Evolutionary conservation across 2,329 filamentous ascomycete genomes (phyloP), one percentile per base, ranked within the genome.

Genomic region (Shiraia bambusicola): DNA sequence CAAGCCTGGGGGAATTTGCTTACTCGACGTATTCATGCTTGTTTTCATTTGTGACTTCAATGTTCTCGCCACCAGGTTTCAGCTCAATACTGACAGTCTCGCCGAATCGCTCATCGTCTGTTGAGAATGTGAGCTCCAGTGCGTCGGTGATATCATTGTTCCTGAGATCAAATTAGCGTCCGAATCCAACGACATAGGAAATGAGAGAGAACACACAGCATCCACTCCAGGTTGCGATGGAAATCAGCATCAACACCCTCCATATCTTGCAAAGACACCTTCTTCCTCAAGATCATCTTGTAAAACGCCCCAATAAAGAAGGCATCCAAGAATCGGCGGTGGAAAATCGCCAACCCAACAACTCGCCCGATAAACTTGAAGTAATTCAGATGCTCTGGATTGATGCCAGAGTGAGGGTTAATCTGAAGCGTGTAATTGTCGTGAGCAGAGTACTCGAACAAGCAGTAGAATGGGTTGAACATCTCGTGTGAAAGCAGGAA

Each of bases 371-470:
- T 98, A 67, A 98, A 98, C 72, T 95, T 97, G 83, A 98, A 98
- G 75, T 97, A 98, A 69, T 96, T 97, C 62, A 98, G 77, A 81
- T 98, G 93, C 73, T 98, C 93, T 1, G 93, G 93, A 72, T 98
- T 98, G 73, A 98, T 97, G 52, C 93, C 93, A 14, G 93, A 98
- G 71, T 98, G 93, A 32, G 93, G 93, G 75, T 98, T 98, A 76
- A 98, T 98, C 73, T 98, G 93, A 40, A 98, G 86, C 22, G 93
- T 98, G 75, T 98, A 98, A 75, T 98, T 98, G 82, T 98, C 93
- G 76, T 98, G 93, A 28, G 93, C 93, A 17, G 93, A 97, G 72
- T 98, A 98, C 74, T 98, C 93, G 76, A 98, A 98, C 39, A 98
- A 79, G 69, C 93, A 98, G 76, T 98, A 98, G 75, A 98, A 98